A percentile compares a stretch with the other conserved stretches of the same genome.
These are phyloP conservation scores for Astragalus membranaceus DNA, from an alignment of 306 rosid species.

Conservation along the genomic window DNA sequence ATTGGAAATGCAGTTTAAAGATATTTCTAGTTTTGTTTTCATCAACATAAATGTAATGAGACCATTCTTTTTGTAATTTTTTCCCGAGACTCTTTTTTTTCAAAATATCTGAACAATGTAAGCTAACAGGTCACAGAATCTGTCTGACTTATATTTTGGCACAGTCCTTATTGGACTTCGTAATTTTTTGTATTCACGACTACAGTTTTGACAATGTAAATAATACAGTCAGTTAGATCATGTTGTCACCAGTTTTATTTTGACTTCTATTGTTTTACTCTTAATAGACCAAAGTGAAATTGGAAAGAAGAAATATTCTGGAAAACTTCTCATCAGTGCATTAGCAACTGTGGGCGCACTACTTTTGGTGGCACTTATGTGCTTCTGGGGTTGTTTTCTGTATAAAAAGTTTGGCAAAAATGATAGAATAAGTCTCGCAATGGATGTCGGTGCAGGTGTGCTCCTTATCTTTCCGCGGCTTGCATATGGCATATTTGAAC, in stretches of 20 bases:
- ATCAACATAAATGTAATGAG: neutral
- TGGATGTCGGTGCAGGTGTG: slow-evolving; percentile 86
- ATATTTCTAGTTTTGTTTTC: neutral
- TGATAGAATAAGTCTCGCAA: slow-evolving; percentile 57
- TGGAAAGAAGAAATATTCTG: slow-evolving; percentile 82
- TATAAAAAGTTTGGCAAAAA: slow-evolving; percentile 86
- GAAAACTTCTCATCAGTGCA: slow-evolving; percentile 91
- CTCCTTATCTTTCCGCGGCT: slow-evolving; percentile 23
- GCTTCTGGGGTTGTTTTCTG: slow-evolving; percentile 99
- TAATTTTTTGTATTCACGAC: neutral
- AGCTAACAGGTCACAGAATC: neutral
- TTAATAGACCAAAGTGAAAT: slow-evolving; percentile 52
- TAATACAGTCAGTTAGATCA: slow-evolving; percentile 1
- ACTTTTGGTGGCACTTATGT: slow-evolving; percentile 98
- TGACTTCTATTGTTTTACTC: slow-evolving; percentile 9
- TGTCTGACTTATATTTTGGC: slow-evolving; percentile 5
- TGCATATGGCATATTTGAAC: slow-evolving; percentile 10
- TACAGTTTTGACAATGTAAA: slow-evolving; percentile 10
- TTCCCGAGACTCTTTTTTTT: neutral
- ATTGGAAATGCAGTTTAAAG: neutral
- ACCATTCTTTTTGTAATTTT: neutral
- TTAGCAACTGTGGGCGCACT: slow-evolving; percentile 97
- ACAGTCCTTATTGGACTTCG: neutral
- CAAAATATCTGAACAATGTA: neutral
- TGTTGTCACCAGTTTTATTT: slow-evolving; percentile 3